Percentiles rank a stretch among this genome's conserved stretches.
Conservation (phyloP, 2,329 filamentous ascomycete genomes). For the Teratosphaeria epicoccoides region DNA sequence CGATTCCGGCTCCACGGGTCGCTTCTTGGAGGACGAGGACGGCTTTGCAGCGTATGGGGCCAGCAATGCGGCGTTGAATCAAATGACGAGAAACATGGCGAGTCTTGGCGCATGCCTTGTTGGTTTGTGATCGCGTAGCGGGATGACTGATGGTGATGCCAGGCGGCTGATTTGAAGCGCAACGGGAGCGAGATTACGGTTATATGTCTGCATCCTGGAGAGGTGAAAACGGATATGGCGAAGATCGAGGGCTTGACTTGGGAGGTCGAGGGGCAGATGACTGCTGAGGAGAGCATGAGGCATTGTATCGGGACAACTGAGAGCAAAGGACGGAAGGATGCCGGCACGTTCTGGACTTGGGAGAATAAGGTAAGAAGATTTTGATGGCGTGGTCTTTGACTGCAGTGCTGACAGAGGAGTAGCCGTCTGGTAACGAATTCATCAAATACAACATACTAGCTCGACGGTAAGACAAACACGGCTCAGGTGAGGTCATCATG, state of each 20-base stretch:
- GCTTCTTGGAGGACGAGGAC: constrained; percentile 46
- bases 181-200: constrained; percentile 40
- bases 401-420: not conserved
- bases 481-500: too few species aligned
- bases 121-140: not conserved
- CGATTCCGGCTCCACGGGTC: constrained; percentile 43
- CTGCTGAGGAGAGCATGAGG: constrained; percentile 38
- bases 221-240: constrained; percentile 46
- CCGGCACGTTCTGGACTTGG: constrained; percentile 48
- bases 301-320: constrained; percentile 43
- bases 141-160: not conserved
- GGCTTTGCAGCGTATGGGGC: constrained; percentile 49
- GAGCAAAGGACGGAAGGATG: constrained; percentile 38
- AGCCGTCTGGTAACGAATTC: not conserved
- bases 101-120: not conserved
- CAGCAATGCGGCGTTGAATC: constrained; percentile 48
- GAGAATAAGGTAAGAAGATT: constrained; percentile 42
- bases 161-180: constrained; percentile 42
- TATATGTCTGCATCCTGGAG: constrained; percentile 47
- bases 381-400: constrained; percentile 11
- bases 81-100: constrained; percentile 42
- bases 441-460: not conserved
- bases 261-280: constrained; percentile 44
- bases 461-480: too few species aligned
- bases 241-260: constrained; percentile 39